Percentiles rank a stretch among this genome's conserved stretches.
Evolutionary conservation across 768 basidiomycete species (phyloP).

Genomic region (Nidularia sp.): DNA sequence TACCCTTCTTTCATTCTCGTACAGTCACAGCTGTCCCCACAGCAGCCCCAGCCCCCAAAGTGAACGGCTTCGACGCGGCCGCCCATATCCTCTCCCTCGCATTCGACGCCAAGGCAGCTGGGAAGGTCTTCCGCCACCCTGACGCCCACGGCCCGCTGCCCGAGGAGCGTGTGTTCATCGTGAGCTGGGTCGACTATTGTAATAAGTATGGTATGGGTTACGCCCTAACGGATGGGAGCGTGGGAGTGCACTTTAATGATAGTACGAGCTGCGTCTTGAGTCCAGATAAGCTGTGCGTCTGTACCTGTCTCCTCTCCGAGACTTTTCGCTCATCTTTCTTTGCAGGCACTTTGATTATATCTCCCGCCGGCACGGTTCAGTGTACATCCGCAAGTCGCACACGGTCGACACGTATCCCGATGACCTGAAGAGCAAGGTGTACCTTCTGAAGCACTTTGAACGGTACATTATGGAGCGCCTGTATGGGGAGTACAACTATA

Average conservation of each 20-base stretch:
- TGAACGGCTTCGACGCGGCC: conserved; percentile 67
- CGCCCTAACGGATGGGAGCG: conserved; percentile 90
- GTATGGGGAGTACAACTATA: conserved; percentile 81
- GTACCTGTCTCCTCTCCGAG: conserved; percentile 1
- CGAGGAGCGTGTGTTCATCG: conserved; percentile 84
- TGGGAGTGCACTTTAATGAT: conserved; percentile 97
- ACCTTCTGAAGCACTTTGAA: conserved; percentile 91
- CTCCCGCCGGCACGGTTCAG: conserved; percentile 58
- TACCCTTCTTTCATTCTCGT: no score
- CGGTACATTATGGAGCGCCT: conserved; percentile 90
- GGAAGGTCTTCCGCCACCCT: conserved; percentile 66
- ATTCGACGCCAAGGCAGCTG: conserved; percentile 63
- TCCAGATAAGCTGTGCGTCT: conserved; percentile 79
- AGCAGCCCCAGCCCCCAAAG: conserved; percentile 18
- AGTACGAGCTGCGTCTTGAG: conserved; percentile 83
- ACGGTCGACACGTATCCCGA: conserved; percentile 70
- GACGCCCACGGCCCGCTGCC: conserved; percentile 40
- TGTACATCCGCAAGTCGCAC: conserved; percentile 70
- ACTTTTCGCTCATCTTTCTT: conserved; percentile 4
- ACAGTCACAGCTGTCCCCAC: not conserved
- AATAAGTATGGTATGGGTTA: conserved; percentile 99
- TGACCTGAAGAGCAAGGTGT: conserved; percentile 86
- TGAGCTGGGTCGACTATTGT: conserved; percentile 99
- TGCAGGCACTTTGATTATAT: conserved; percentile 88
- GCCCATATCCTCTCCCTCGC: conserved; percentile 46